Conservation (phyloP, 2,329 filamentous ascomycete species). For the Ceratocystis diversiconidia region DNA sequence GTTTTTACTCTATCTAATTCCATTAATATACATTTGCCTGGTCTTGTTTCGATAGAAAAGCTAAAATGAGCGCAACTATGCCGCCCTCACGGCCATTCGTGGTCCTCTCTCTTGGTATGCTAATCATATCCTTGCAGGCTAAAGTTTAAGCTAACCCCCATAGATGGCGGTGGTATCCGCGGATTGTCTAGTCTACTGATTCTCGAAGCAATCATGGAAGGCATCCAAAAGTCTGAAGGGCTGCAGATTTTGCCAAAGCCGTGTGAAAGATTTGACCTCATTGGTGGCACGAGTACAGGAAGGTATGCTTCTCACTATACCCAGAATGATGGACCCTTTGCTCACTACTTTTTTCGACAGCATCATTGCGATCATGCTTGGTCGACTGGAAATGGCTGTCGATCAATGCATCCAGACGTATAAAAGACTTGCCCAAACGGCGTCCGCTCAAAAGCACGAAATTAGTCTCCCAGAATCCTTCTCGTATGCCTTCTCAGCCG, state of each 20-base stretch:
- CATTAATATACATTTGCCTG: no score
- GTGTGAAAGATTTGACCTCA: conserved; percentile 24
- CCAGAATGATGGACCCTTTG: conserved; percentile 12
- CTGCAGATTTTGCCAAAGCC: conserved; percentile 20
- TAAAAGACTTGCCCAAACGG: neutral
- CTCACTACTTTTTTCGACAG: neutral
- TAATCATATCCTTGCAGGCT: no score
- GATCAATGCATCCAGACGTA: neutral
- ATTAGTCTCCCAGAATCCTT: neutral
- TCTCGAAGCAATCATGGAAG: conserved; percentile 22
- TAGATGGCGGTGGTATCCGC: no score
- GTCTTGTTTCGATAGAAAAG: no score
- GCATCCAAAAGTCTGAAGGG: conserved; percentile 16
- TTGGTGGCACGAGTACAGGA: conserved; percentile 25
- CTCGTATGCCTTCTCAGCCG: neutral
- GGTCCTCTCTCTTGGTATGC: no score
- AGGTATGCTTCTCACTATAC: conserved; percentile 18
- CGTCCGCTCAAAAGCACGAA: neutral
- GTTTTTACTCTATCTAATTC: no score
- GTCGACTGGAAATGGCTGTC: neutral
- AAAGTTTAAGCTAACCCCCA: no score
- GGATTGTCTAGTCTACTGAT: no score
- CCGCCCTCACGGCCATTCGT: no score
- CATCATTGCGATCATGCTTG: neutral
- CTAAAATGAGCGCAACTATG: no score